Evolutionary conservation across 2,329 filamentous ascomycete genomes (phyloP), one percentile per base, ranked within the genome.

Genomic region (Sporothrix phasma): DNA sequence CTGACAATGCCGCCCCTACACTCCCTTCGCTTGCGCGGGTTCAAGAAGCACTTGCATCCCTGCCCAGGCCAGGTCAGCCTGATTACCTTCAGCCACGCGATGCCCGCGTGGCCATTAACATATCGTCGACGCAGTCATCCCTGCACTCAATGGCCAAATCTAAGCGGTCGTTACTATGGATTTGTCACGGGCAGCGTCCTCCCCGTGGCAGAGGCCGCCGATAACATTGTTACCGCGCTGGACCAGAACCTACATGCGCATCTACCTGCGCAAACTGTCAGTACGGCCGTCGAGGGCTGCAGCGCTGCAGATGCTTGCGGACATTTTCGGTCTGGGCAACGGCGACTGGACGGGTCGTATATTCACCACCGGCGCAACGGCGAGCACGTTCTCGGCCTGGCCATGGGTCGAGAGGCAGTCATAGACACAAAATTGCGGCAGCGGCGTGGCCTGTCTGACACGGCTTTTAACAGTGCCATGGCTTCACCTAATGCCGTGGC

Each of bases 231-330:
- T 66, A 87, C 87, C 5, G 82, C 84, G 8, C 83, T 88, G 66
- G 92, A 97, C 72, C 90, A 96, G 73, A 96, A 92, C 73, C 86
- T 92, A 4, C 83, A 87, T 65, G 89, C 96, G 0, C 92, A 97
- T 73, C 78, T 96, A 1, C 87, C 90, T 0, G 77, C 79, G 22
- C 89, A 96, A 73, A 88, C 86, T 0, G 81, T 92, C 34, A 83
- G 85, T 22, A 95, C 91, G 0, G 83, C 86, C 26, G 81, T 97
- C 10, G 92, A 97, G 74, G n/a, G 85, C 88, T 67, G 79, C 81
- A 15, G 85, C 92, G 0, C 75, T 96, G 61, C 75, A 78, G 19
- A 84, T 96, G 78, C 75, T 96, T 4, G 77, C 84, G 56, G 81
- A 87, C 45, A 74, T 96, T 2, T 76, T 96, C 22, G 74, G 78